Conservation (phyloP, 768 basidiomycete species). For the Russula sp. region DNA sequence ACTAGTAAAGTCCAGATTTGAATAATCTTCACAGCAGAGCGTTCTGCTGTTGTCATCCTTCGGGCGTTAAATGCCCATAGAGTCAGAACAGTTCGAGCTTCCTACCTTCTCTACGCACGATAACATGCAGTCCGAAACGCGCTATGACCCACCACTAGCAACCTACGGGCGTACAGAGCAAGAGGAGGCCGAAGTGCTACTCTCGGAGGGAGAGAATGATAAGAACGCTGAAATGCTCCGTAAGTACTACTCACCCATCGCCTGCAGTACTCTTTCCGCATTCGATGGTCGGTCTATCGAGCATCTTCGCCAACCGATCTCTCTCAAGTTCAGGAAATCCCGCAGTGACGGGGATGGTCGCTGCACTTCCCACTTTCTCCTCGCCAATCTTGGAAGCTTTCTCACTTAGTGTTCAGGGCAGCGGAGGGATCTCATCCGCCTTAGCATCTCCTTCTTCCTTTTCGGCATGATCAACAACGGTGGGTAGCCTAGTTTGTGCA, state of each 20-base stretch:
- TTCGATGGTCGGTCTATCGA: background rate
- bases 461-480: constrained; percentile 94
- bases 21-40: too few relatives aligned
- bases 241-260: background rate
- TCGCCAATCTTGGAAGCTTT: background rate
- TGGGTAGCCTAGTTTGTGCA: constrained; percentile 27
- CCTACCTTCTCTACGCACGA: constrained; percentile 1
- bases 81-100: constrained; percentile 10
- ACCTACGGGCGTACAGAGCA: background rate
- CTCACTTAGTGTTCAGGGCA: constrained; percentile 7
- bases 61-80: constrained; percentile 2
- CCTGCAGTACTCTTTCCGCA: too few relatives aligned
- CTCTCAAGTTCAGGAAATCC: background rate
- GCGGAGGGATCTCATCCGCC: constrained; percentile 30
- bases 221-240: background rate
- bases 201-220: constrained; percentile 2
- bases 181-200: constrained; percentile 2
- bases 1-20: background rate
- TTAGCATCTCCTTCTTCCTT: constrained; percentile 71
- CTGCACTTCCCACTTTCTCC: background rate
- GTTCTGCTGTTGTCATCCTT: background rate
- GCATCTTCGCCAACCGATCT: background rate
- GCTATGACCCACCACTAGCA: background rate
- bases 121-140: constrained; percentile 3
- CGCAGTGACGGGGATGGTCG: background rate